phyloP scores from a whole-genome alignment of 2,329 filamentous ascomycete species.

The Ophiosphaerella herpotricha region DNA sequence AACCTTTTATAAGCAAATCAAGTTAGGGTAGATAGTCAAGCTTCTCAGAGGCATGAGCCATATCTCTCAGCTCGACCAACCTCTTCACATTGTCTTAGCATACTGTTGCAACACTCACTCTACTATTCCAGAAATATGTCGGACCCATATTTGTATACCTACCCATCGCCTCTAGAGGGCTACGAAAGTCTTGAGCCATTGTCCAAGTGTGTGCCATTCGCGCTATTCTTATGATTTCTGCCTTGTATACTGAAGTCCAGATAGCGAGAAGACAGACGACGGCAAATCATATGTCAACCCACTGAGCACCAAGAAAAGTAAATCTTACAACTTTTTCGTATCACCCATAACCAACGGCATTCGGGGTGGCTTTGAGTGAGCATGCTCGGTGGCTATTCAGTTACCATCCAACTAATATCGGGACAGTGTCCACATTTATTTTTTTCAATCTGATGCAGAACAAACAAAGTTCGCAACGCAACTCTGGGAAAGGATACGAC shows the following conservation, averaged over 20 bases:
- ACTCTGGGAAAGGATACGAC: constrained; percentile 76
- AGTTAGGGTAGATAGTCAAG: too few species aligned
- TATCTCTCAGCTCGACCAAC: background rate
- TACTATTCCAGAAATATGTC: constrained; percentile 39
- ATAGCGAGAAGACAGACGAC: constrained; percentile 66
- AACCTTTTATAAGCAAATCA: background rate
- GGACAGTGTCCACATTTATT: constrained; percentile 74
- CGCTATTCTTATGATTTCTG: background rate
- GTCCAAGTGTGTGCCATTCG: constrained; percentile 45
- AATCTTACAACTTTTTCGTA: constrained; percentile 71
- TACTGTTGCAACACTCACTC: background rate
- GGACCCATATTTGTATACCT: constrained; percentile 52
- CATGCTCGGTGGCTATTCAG: background rate
- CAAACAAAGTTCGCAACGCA: constrained; percentile 71
- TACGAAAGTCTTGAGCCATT: constrained; percentile 63
- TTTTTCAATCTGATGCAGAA: constrained; percentile 64
- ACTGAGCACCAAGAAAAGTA: constrained; percentile 62
- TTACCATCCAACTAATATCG: background rate
- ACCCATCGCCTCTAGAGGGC: constrained; percentile 62
- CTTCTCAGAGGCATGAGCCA: too few species aligned
- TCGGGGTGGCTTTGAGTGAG: constrained; percentile 73
- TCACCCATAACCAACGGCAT: constrained; percentile 68
- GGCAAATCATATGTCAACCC: constrained; percentile 79
- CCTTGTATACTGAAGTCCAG: constrained; percentile 6
- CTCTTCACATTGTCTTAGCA: background rate